Evolutionary conservation across 371 early-diverging fungal genomes (phyloP).

Genomic region (Saksenaea vasiformis): DNA sequence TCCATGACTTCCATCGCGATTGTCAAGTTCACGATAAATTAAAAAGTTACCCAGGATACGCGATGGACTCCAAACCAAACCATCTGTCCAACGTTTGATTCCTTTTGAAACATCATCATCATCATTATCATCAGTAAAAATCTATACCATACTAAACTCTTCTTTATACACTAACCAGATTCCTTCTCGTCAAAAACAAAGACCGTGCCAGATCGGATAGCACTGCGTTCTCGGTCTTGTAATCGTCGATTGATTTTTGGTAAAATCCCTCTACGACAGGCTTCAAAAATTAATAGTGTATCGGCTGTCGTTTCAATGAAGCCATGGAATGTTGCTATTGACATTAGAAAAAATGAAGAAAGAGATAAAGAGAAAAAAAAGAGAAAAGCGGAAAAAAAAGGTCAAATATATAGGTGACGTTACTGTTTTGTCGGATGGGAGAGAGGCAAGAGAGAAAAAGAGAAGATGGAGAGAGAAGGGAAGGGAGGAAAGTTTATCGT

Average conservation of each 20-base stretch:
- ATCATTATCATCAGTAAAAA: too few relatives aligned
- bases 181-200: conserved; percentile 77
- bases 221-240: conserved; percentile 62
- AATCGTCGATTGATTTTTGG: conserved; percentile 65
- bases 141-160: neutral
- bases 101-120: conserved; percentile 54
- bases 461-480: conserved; percentile 7
- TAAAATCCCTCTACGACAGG: conserved; percentile 60
- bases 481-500: conserved; percentile 3
- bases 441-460: neutral
- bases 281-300: conserved; percentile 70
- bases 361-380: conserved; percentile 7
- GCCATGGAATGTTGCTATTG: conserved; percentile 54
- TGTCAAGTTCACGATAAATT: conserved; percentile 76
- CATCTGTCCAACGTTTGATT: conserved; percentile 90
- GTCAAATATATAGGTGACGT: neutral
- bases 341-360: conserved; percentile 23
- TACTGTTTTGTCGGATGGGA: neutral
- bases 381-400: neutral
- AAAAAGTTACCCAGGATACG: conserved; percentile 80
- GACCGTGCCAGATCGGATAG: conserved; percentile 65
- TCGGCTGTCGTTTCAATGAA: conserved; percentile 64
- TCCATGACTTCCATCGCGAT: conserved; percentile 42
- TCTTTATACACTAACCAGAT: conserved; percentile 35
- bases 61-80: conserved; percentile 83